Conservation (phyloP, 2,329 filamentous ascomycete genomes). For the Epicoccum sorghinum region DNA sequence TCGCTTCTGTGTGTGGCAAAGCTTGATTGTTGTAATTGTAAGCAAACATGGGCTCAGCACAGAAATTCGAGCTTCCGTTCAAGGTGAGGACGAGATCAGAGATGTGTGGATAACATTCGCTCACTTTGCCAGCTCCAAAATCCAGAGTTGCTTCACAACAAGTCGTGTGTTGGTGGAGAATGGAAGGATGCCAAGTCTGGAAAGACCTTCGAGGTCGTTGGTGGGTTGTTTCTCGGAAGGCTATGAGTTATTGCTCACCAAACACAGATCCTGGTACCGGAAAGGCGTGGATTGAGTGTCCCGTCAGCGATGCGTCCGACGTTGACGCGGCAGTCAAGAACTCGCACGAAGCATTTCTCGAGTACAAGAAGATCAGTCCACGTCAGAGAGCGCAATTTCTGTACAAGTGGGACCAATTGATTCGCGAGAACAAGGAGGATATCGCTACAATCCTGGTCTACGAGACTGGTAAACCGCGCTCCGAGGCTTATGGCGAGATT, state of each 20-base stretch:
- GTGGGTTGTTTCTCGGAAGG: conserved; percentile 36
- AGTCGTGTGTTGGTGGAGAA: conserved; percentile 61
- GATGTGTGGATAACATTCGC: neutral
- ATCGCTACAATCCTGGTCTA: conserved; percentile 68
- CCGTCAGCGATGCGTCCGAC: conserved; percentile 61
- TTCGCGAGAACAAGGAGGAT: conserved; percentile 66
- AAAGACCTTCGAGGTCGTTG: conserved; percentile 63
- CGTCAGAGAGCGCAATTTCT: conserved; percentile 66
- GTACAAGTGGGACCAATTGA: conserved; percentile 69
- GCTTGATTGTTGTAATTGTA: neutral
- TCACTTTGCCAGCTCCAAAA: conserved; percentile 56
- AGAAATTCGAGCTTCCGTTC: conserved; percentile 50
- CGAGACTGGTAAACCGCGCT: conserved; percentile 61
- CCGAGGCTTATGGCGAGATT: conserved; percentile 59
- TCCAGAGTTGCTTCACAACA: conserved; percentile 59
- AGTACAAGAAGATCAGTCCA: conserved; percentile 65
- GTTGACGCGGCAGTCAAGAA: conserved; percentile 65
- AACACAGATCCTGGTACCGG: conserved; percentile 57
- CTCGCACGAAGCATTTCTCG: conserved; percentile 65
- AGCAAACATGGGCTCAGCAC: conserved; percentile 30
- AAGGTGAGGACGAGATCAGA: conserved; percentile 41
- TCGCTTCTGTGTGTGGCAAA: neutral
- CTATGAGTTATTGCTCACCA: conserved; percentile 17
- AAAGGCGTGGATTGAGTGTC: conserved; percentile 56
- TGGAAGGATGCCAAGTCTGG: conserved; percentile 63